Base-by-base conservation (phyloP, 495 filamentous ascomycete species). In the Neurospora sp. region DNA sequence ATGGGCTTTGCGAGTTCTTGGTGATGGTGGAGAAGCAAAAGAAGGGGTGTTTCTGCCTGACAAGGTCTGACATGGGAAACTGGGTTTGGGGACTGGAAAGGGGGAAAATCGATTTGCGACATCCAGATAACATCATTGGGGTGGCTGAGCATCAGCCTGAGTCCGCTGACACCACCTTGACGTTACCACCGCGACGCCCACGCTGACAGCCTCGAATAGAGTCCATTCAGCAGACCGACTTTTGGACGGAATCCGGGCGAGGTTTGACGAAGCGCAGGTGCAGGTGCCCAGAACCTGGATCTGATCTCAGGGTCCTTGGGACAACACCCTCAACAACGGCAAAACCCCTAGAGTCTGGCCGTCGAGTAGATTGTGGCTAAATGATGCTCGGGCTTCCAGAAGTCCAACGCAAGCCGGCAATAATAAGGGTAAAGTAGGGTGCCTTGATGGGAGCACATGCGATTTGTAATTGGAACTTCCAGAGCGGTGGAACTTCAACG, bases 371-470 rank as follows among this genome's bases (percentile, higher is more conserved):
- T 71, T 75, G 72, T 78, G 78, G 75, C 77, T 77, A 75, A 78
- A 76, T n/a, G 47, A 69, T 68, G 72, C 72, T 47, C 69, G 14
- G 70, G 41, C 53, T 77, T 78, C 78, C 76, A 59, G 79, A 79
- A 81, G 75, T 69, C 69, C 71, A 45, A 38, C 45, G 73, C 73
- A 78, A 77, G 70, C 45, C 31, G 69, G 31, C 20, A 61, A 73
- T 59, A 76, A 76, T 74, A 73, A 59, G 74, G 73, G 69, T 77
- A 76, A 80, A 78, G 68, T 74, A 37, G 27, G 27, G 27, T 65
- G 53, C 53, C 5, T 35, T 65, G 14, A 37, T 37, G 27, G 53
- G 27, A 37, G 27, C 14, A 35, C 12, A 65, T 65, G 53, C 27
- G 27, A 65, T 65, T 65, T 65, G 53, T 65, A 65, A 35, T 65